Evolutionary conservation across 768 basidiomycete species (phyloP).

Genomic region (Gyrodon lividus): DNA sequence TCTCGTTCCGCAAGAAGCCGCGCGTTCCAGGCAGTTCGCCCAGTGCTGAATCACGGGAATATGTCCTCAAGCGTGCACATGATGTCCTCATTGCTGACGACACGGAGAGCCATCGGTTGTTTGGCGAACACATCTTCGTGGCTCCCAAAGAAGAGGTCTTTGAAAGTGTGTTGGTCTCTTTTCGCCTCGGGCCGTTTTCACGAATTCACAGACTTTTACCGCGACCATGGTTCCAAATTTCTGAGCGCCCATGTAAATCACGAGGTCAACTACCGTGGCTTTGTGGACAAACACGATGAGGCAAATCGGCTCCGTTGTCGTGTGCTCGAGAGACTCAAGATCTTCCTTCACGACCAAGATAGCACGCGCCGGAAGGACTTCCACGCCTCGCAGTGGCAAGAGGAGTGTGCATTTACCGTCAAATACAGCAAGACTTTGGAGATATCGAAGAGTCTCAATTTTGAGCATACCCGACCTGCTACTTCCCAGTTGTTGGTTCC

Average conservation of each 20-base stretch:
- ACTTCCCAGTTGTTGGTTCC: conserved; percentile 15
- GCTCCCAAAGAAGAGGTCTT: conserved; percentile 86
- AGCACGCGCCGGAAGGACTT: conserved; percentile 51
- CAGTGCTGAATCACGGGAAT: conserved; percentile 33
- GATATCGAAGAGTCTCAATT: conserved; percentile 55
- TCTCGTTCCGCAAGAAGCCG: conserved; percentile 54
- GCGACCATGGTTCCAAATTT: conserved; percentile 63
- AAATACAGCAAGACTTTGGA: conserved; percentile 58
- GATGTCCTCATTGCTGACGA: conserved; percentile 83
- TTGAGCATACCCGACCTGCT: conserved; percentile 33
- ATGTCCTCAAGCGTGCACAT: conserved; percentile 61
- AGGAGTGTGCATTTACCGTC: conserved; percentile 59
- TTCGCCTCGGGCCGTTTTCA: background rate
- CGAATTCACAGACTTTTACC: conserved; percentile 58
- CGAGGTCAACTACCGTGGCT: conserved; percentile 55
- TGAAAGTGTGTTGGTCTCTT: conserved; percentile 55
- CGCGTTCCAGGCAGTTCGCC: conserved; percentile 32
- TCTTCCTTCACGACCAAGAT: conserved; percentile 85
- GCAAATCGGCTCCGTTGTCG: conserved; percentile 47
- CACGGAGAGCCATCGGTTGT: conserved; percentile 67
- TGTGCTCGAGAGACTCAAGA: conserved; percentile 72
- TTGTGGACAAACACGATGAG: conserved; percentile 33
- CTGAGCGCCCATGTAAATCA: conserved; percentile 72
- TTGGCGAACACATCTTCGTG: conserved; percentile 65
- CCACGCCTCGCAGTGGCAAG: conserved; percentile 56